These are phyloP conservation scores for Penicillium sp. DNA, from an alignment of 2,329 filamentous ascomycete genomes.

Conservation along the genomic window DNA sequence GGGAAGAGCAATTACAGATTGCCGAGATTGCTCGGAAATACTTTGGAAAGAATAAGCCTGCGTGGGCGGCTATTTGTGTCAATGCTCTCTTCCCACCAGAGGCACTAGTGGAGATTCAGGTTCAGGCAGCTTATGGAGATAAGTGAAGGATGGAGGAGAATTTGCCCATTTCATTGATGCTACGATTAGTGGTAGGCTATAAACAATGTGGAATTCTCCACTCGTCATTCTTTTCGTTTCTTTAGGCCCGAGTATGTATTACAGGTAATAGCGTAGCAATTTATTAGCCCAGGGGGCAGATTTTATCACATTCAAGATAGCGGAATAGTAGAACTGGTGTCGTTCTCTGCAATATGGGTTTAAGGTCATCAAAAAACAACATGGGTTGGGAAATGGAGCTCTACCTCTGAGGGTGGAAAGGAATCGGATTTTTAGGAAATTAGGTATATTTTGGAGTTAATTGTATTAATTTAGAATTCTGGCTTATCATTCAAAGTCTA, in stretches of 20 bases:
- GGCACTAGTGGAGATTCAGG: slow-evolving; percentile 12
- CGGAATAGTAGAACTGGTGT: too few species aligned
- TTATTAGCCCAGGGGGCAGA: too few species aligned
- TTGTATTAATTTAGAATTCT: neutral
- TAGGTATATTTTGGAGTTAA: neutral
- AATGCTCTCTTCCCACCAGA: slow-evolving; percentile 13
- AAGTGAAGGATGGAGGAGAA: neutral
- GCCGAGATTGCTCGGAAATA: slow-evolving; percentile 17
- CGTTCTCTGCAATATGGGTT: too few species aligned
- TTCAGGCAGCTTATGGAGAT: slow-evolving; percentile 8
- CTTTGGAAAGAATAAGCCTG: slow-evolving; percentile 15
- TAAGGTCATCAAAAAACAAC: too few species aligned
- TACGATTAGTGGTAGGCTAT: neutral
- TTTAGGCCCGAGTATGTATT: too few species aligned
- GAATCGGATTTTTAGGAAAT: too few species aligned
- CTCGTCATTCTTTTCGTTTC: too few species aligned
- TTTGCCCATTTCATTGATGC: neutral
- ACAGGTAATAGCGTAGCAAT: too few species aligned
- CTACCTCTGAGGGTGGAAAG: too few species aligned
- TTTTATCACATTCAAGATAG: too few species aligned
- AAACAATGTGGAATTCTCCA: neutral
- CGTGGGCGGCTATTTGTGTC: slow-evolving; percentile 15
- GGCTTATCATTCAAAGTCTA: neutral
- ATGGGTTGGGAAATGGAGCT: too few species aligned
- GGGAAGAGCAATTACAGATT: slow-evolving; percentile 16